These are phyloP conservation scores for Colletotrichum brevisporum DNA, from an alignment of 2,329 filamentous ascomycete species.

Conservation along the genomic window DNA sequence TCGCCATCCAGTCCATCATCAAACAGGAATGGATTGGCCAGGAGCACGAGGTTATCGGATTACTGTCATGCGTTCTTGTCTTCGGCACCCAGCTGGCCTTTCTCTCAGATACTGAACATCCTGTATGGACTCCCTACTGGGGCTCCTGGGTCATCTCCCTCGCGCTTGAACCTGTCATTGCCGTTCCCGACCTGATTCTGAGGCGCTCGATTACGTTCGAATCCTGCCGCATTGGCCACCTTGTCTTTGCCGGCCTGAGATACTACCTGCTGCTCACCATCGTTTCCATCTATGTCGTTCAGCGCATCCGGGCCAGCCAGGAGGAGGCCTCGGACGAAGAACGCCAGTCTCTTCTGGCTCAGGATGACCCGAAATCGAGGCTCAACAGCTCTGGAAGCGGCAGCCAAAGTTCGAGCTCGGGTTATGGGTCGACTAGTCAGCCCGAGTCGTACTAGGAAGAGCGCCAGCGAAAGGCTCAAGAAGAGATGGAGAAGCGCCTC, in stretches of 20 bases:
- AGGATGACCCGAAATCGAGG: slow-evolving; percentile 43
- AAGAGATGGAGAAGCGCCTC: slow-evolving; percentile 76
- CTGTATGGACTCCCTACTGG: slow-evolving; percentile 74
- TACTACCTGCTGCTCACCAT: slow-evolving; percentile 37
- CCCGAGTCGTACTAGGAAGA: slow-evolving; percentile 70
- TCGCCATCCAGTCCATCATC: slow-evolving; percentile 54
- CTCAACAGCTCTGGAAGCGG: slow-evolving; percentile 44
- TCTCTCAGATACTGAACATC: slow-evolving; percentile 64
- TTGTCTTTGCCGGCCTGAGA: slow-evolving; percentile 35
- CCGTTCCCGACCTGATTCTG: slow-evolving; percentile 47
- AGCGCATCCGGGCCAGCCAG: slow-evolving; percentile 36
- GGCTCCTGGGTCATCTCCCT: slow-evolving; percentile 74
- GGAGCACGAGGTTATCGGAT: slow-evolving; percentile 67
- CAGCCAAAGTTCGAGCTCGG: slow-evolving; percentile 44
- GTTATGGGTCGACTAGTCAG: slow-evolving; percentile 61
- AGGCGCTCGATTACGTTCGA: slow-evolving; percentile 45
- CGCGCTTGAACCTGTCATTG: slow-evolving; percentile 66
- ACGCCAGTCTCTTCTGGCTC: slow-evolving; percentile 67
- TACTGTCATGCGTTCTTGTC: slow-evolving; percentile 73
- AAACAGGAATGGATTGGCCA: slow-evolving; percentile 57
- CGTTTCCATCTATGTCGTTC: slow-evolving; percentile 33
- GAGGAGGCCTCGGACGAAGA: slow-evolving; percentile 65
- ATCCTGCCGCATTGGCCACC: slow-evolving; percentile 35
- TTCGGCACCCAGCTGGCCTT: slow-evolving; percentile 73
- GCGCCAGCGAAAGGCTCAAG: slow-evolving; percentile 66